phyloP scores from a whole-genome alignment of 2,329 filamentous ascomycete species.

The Aspergillus viridinutans region DNA sequence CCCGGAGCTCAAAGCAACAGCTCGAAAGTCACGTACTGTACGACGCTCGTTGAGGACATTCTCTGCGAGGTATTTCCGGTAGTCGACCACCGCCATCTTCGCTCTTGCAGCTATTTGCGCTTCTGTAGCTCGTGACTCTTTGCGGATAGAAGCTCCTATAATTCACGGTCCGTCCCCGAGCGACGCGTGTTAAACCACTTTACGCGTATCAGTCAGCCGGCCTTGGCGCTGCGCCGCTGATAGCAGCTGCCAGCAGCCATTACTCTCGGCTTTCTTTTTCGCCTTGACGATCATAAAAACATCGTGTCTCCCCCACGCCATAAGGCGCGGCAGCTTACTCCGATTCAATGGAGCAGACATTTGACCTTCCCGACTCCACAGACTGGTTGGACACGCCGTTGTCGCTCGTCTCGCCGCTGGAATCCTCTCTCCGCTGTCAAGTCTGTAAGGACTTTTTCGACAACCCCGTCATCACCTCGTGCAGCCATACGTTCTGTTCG shows the following conservation, averaged over 20 bases:
- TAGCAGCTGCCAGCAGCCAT: not conserved
- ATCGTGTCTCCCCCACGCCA: not conserved
- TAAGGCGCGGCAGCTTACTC: not conserved
- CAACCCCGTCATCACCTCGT: slow-evolving; percentile 91
- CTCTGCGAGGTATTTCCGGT: slow-evolving; percentile 69
- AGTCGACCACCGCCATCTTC: slow-evolving; percentile 46
- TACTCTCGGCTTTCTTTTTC: slow-evolving; percentile 6
- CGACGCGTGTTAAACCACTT: slow-evolving; percentile 38
- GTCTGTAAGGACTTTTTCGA: slow-evolving; percentile 97
- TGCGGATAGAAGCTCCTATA: not conserved
- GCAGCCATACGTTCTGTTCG: slow-evolving; percentile 94
- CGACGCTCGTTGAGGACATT: slow-evolving; percentile 72
- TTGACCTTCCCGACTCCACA: slow-evolving; percentile 42
- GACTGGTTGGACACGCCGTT: slow-evolving; percentile 49
- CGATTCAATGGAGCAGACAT: slow-evolving; percentile 31
- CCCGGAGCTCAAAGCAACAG: not conserved
- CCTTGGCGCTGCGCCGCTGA: slow-evolving; percentile 28
- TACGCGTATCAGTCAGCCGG: slow-evolving; percentile 41
- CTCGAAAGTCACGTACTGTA: slow-evolving; percentile 50
- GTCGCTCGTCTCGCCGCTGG: slow-evolving; percentile 51
- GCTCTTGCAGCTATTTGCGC: not conserved
- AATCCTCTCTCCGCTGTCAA: slow-evolving; percentile 85
- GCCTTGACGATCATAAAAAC: not conserved
- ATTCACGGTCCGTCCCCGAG: not conserved
- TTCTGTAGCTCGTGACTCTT: not conserved